Base-by-base conservation (phyloP, 140 eudicot genomes). In the Flaveria floridana region DNA sequence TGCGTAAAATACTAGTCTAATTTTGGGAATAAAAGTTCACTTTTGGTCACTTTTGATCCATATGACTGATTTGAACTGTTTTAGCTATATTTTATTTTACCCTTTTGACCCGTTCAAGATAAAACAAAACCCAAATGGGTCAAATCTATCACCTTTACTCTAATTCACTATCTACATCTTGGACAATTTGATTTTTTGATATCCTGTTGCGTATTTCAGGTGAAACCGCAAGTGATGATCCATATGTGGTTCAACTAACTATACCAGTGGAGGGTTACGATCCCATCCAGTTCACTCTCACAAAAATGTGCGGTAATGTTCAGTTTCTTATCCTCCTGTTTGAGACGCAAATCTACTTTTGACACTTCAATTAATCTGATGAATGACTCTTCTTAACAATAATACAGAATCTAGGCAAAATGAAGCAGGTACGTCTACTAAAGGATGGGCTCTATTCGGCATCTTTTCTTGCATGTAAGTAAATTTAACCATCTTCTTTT, bases 401-500 rank as follows among this genome's bases (percentile, higher is more conserved):
- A 70, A 81, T 46, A 72, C 85, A 92, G 96, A 83, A 61, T 76
- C 77, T 71, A 66, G 19, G 65, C 98, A 92, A 76, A 67, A 55
- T 82, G 80, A 71, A 79, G 76, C 81, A 51, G 89, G 78, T 37
- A 81, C 77, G 55, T 79, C 86, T 20, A 74, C 79, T 41, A 82
- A 71, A 84, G 95, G 96, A 75, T 92, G 97, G 95, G 88, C 93
- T 52, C 64, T 85, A 70, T 91, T 91, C 70, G 96, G 96, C 64
- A 84, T 89, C 16, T 13, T 91, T 52, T 84, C 96, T 62, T 88
- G 90, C 85, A 46, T 85, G 96, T 91, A 85, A 65, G 86, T 61
- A 57, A 67, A 51, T 82, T 57, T 81, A 20, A 7, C 57, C 52
- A 46, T 73, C 19, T 64, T 56, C 65, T 44, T 68, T 28, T 50